These are phyloP conservation scores for Pyronema omphalodes DNA, from an alignment of 495 filamentous ascomycete genomes.

Conservation along the genomic window DNA sequence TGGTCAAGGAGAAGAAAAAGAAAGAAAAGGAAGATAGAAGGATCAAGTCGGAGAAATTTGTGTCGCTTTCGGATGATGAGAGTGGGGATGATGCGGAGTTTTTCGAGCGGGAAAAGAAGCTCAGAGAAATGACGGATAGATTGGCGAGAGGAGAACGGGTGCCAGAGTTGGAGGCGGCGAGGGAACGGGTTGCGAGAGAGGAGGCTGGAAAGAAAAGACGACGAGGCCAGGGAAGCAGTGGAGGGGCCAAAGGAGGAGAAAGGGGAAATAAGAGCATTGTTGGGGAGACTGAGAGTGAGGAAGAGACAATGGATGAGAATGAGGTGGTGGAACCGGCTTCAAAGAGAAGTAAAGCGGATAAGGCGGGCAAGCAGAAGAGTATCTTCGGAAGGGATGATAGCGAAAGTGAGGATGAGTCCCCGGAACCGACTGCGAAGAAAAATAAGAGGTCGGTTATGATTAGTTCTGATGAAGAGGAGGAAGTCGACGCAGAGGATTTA, in stretches of 20 bases:
- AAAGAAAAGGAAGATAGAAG: conserved; percentile 30
- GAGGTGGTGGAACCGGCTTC: conserved; percentile 28
- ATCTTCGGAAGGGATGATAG: conserved; percentile 25
- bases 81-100: conserved; percentile 24
- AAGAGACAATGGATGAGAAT: background rate
- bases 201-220: background rate
- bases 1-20: conserved; percentile 30
- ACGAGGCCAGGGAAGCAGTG: conserved; percentile 8
- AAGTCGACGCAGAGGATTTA: conserved; percentile 29
- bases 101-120: conserved; percentile 18
- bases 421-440: conserved; percentile 40
- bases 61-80: conserved; percentile 32
- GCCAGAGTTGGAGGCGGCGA: background rate
- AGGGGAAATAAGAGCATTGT: background rate
- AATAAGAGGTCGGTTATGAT: conserved; percentile 33
- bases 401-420: conserved; percentile 62
- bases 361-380: background rate
- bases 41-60: conserved; percentile 70
- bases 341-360: conserved; percentile 26
- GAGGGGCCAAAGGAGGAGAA: background rate
- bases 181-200: background rate
- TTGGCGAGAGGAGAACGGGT: background rate
- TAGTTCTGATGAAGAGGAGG: conserved; percentile 20
- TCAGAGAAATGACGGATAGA: conserved; percentile 4
- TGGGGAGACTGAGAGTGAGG: background rate